A percentile compares a stretch with the other conserved stretches of the same genome.
phyloP scores from a whole-genome alignment of 2,329 filamentous ascomycete species.

The Colletotrichum sp. region DNA sequence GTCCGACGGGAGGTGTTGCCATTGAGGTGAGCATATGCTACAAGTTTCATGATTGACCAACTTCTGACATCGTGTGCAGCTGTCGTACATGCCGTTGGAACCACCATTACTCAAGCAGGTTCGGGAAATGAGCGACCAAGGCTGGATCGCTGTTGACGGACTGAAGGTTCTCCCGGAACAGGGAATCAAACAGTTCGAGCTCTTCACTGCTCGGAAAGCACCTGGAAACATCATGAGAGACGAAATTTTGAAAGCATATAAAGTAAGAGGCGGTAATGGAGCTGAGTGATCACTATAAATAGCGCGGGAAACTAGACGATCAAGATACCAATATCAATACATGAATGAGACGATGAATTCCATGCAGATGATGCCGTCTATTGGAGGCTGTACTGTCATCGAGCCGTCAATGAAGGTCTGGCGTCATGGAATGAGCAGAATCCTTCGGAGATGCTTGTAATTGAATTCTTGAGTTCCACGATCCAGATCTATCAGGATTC shows the following conservation, averaged over 20 bases:
- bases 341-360: background rate
- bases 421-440: background rate
- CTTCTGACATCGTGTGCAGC: background rate
- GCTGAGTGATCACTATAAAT: background rate
- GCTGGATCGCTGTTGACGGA: slow-evolving; percentile 79
- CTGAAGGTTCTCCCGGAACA: slow-evolving; percentile 80
- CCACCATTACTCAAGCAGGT: slow-evolving; percentile 75
- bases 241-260: slow-evolving; percentile 57
- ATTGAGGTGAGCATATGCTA: slow-evolving; percentile 68
- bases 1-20: slow-evolving; percentile 76
- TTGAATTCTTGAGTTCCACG: background rate
- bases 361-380: background rate
- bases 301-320: background rate
- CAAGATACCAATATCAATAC: background rate
- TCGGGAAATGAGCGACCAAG: slow-evolving; percentile 58
- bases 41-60: background rate
- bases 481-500: background rate
- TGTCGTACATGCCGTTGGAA: slow-evolving; percentile 66
- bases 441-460: background rate
- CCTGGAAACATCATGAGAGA: slow-evolving; percentile 72
- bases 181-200: slow-evolving; percentile 80
- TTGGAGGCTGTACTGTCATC: background rate
- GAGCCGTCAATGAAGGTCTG: background rate
- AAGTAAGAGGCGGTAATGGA: slow-evolving; percentile 28
- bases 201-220: slow-evolving; percentile 76